phyloP scores from a whole-genome alignment of 2,329 filamentous ascomycete species.

The Dactylellina cionopaga region DNA sequence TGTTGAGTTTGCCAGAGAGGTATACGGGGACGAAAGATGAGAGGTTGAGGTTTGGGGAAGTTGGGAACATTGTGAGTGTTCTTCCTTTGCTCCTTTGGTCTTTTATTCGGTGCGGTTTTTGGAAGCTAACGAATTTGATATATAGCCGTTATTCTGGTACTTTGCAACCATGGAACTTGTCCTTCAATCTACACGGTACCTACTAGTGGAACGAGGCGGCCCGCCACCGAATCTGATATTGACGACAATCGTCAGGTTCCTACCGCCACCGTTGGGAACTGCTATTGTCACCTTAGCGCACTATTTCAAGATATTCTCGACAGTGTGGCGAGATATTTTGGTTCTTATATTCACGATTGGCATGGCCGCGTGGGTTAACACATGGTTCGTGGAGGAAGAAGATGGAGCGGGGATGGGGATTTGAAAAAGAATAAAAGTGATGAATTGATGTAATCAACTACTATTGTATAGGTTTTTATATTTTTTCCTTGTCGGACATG shows the following conservation, averaged over 20 bases:
- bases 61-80: constrained; percentile 32
- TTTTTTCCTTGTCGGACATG: background rate
- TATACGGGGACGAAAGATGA: constrained; percentile 54
- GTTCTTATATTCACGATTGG: constrained; percentile 58
- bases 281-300: constrained; percentile 55
- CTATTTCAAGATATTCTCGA: constrained; percentile 58
- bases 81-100: background rate
- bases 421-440: background rate
- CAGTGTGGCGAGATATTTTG: constrained; percentile 56
- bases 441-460: background rate
- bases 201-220: constrained; percentile 70
- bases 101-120: background rate
- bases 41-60: constrained; percentile 42
- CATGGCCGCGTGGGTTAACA: constrained; percentile 56
- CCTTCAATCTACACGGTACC: constrained; percentile 75
- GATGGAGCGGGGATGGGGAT: background rate
- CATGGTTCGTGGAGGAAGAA: constrained; percentile 37
- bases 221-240: constrained; percentile 71
- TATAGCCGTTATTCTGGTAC: constrained; percentile 75
- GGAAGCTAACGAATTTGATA: background rate
- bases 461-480: background rate
- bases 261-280: constrained; percentile 70
- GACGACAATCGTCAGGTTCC: constrained; percentile 71
- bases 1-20: constrained; percentile 42
- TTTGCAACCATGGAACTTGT: constrained; percentile 81